Base-by-base conservation (phyloP, 169 alveolate genomes). In the Cryptosporidium sp. region DNA sequence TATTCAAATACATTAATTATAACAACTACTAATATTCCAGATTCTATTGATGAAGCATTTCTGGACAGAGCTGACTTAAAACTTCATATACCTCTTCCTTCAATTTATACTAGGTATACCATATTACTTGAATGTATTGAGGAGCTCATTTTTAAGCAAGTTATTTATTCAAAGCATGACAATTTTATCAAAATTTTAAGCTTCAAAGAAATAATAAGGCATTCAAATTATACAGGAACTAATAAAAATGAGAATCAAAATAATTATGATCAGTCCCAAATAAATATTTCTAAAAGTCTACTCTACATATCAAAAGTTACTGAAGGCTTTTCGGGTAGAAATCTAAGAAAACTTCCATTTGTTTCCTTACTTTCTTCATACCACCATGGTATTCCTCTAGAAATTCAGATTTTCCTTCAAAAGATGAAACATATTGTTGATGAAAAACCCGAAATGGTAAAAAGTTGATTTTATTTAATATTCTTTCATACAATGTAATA, bases 41-140 rank as follows among this genome's bases (percentile, higher is more conserved):
- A 91, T 84, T 74, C 91, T 69, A 92, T 93, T 43, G 96, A 94
- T 71, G 93, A 92, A 8, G 97, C 97, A 21, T 93, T 94, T 73
- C 26, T 94, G 31, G 97, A 93, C 39, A 48, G 96, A 58, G 96
- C 94, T 7, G 96, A 94, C 70, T 68, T 94, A 48, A 94, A 93
- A 61, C 92, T 84, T 23, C 92, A 62, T 65, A 92, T 94, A 23
- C 95, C 95, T 10, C 75, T 85, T 21, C 96, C 96, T 7, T 91
- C 91, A 59, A 85, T 52, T 50, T 80, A 85, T 21, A 89, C 95
- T 33, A 71, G 96, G 71, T 91, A 89, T 61, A 92, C 91, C 45
- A 94, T 94, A n/a, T 85, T 93, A 62, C 74, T 59, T 70, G 94
- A 86, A 51, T 92, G 95, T 84, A 69, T 93, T 51, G 69, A 80